These are phyloP conservation scores for Omphalotus guepiniiformis DNA, from an alignment of 768 basidiomycete genomes.

Conservation along the genomic window DNA sequence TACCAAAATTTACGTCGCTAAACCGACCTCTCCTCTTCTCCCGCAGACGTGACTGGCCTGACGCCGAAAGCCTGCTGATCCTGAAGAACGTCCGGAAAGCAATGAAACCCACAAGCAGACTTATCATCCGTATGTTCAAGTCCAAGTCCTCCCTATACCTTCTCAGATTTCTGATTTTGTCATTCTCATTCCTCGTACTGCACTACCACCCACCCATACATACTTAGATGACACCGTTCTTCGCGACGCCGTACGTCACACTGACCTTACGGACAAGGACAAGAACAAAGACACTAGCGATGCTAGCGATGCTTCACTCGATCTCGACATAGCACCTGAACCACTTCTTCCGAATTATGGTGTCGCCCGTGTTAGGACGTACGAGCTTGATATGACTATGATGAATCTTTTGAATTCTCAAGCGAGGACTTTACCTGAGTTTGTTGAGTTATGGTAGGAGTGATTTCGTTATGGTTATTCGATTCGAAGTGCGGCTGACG, in stretches of 20 bases:
- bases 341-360: slow-evolving; percentile 48
- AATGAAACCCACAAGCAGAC: slow-evolving; percentile 28
- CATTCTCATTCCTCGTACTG: not conserved
- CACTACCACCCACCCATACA: not conserved
- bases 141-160: no score
- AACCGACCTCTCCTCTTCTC: not conserved
- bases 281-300: not conserved
- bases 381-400: slow-evolving; percentile 45
- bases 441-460: slow-evolving; percentile 29
- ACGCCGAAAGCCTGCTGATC: slow-evolving; percentile 30
- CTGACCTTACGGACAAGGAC: not conserved
- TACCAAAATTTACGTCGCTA: not conserved
- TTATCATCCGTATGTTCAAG: slow-evolving; percentile 35
- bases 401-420: slow-evolving; percentile 35
- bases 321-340: slow-evolving; percentile 24
- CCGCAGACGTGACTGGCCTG: slow-evolving; percentile 39
- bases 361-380: slow-evolving; percentile 33
- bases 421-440: slow-evolving; percentile 39
- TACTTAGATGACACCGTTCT: slow-evolving; percentile 35
- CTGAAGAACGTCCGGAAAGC: slow-evolving; percentile 30
- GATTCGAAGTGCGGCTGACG: not conserved
- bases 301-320: no score
- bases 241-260: slow-evolving; percentile 20
- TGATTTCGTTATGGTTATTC: not conserved
- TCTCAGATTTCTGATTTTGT: not conserved